phyloP scores from a whole-genome alignment of 345 rosid genomes.

The Psidium guajava region DNA sequence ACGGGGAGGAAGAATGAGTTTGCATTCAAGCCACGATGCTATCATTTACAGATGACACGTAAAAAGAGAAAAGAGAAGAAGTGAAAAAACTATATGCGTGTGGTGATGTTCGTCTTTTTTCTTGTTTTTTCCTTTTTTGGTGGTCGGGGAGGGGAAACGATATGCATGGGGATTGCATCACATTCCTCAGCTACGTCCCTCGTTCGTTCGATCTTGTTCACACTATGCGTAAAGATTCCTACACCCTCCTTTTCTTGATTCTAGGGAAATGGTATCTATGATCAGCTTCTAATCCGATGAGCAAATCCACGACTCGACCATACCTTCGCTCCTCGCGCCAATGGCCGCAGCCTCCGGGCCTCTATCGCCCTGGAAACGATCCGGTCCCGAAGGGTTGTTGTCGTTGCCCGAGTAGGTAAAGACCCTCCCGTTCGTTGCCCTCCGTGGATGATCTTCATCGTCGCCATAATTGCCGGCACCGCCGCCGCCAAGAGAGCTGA shows the following conservation, averaged over 20 bases:
- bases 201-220: not conserved
- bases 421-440: constrained; percentile 18
- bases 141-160: not conserved
- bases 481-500: constrained; percentile 24
- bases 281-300: constrained; percentile 41
- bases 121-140: not conserved
- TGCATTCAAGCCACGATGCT: not conserved
- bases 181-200: not conserved
- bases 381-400: not conserved
- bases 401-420: not conserved
- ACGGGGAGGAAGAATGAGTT: not conserved
- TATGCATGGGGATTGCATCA: not conserved
- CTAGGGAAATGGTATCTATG: not conserved
- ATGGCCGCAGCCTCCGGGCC: not conserved
- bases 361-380: not conserved
- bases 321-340: constrained; percentile 40
- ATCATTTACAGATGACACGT: not conserved
- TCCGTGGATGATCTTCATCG: constrained; percentile 12
- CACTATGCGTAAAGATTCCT: not conserved
- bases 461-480: not conserved
- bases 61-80: not conserved
- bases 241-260: not conserved
- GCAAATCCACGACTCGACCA: constrained; percentile 82
- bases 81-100: not conserved
- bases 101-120: not conserved